Evolutionary conservation across 495 filamentous ascomycete species (phyloP).

Genomic region (Penicillium fimorum): DNA sequence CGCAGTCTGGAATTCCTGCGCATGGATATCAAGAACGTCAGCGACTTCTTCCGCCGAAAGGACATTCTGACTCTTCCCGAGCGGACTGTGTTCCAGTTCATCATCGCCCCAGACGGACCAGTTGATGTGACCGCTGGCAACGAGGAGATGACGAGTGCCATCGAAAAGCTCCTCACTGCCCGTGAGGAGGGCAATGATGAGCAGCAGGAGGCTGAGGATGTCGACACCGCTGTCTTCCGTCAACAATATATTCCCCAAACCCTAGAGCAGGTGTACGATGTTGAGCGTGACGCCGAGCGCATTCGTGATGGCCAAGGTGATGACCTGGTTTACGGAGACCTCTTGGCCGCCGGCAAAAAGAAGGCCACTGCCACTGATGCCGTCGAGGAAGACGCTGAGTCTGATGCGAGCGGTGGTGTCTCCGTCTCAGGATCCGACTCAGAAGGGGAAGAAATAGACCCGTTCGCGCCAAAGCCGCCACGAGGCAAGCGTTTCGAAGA

Average conservation of each 20-base stretch:
- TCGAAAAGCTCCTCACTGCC: conserved; percentile 50
- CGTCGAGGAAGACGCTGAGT: conserved; percentile 40
- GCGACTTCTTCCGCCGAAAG: conserved; percentile 84
- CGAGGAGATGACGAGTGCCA: conserved; percentile 44
- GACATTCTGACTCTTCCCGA: conserved; percentile 77
- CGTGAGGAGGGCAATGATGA: conserved; percentile 42
- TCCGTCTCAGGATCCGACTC: conserved; percentile 45
- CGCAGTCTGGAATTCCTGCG: conserved; percentile 86
- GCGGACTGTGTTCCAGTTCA: conserved; percentile 73
- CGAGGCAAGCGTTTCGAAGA: conserved; percentile 88
- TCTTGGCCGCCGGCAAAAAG: conserved; percentile 68
- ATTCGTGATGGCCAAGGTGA: conserved; percentile 68
- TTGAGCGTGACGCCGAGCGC: conserved; percentile 83
- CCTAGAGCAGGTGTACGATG: conserved; percentile 90
- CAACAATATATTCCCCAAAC: conserved; percentile 95
- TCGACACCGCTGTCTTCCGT: conserved; percentile 88
- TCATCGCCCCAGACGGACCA: conserved; percentile 59
- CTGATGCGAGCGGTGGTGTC: conserved; percentile 50
- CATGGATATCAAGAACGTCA: conserved; percentile 96
- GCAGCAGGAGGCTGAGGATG: conserved; percentile 52
- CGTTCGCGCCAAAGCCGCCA: conserved; percentile 65
- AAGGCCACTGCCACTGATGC: conserved; percentile 34
- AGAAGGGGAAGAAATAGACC: conserved; percentile 46
- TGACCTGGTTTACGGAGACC: conserved; percentile 73
- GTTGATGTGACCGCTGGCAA: conserved; percentile 33